Evolutionary conservation across 371 early-diverging fungal genomes (phyloP).

Genomic region (Zychaea mexicana): DNA sequence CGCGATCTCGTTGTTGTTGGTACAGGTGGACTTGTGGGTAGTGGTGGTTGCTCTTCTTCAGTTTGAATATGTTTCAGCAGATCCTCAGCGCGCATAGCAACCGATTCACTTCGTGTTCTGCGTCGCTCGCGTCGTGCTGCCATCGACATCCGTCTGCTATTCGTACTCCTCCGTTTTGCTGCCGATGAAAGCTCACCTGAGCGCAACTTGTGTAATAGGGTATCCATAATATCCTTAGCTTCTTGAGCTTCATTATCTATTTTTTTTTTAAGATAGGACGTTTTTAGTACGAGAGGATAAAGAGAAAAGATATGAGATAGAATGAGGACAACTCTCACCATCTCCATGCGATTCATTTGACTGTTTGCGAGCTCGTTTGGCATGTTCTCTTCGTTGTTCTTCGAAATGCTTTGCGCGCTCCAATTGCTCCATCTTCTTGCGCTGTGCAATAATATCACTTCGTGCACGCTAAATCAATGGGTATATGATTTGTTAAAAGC

Average conservation of each 20-base stretch:
- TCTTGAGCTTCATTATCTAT: slow-evolving; percentile 39
- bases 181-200: slow-evolving; percentile 70
- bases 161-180: slow-evolving; percentile 44
- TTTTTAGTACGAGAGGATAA: slow-evolving; percentile 5
- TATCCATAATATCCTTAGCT: slow-evolving; percentile 85
- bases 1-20: slow-evolving; percentile 12
- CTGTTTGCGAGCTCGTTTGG: slow-evolving; percentile 29
- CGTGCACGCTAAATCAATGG: slow-evolving; percentile 37
- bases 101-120: slow-evolving; percentile 58
- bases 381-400: slow-evolving; percentile 47
- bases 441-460: slow-evolving; percentile 31
- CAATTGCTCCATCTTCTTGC: slow-evolving; percentile 39
- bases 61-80: slow-evolving; percentile 67
- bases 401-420: slow-evolving; percentile 42
- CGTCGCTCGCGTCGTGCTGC: slow-evolving; percentile 37
- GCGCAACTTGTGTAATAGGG: slow-evolving; percentile 74
- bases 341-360: slow-evolving; percentile 37
- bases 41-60: slow-evolving; percentile 42
- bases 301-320: neutral
- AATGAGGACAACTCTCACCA: slow-evolving; percentile 19
- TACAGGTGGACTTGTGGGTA: slow-evolving; percentile 14
- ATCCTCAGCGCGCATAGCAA: slow-evolving; percentile 73
- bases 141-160: slow-evolving; percentile 36
- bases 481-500: no score
- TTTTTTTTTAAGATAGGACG: slow-evolving; percentile 18